These are phyloP conservation scores for Aspergillus kassunensis DNA, from an alignment of 495 filamentous ascomycete species.

Conservation along the genomic window DNA sequence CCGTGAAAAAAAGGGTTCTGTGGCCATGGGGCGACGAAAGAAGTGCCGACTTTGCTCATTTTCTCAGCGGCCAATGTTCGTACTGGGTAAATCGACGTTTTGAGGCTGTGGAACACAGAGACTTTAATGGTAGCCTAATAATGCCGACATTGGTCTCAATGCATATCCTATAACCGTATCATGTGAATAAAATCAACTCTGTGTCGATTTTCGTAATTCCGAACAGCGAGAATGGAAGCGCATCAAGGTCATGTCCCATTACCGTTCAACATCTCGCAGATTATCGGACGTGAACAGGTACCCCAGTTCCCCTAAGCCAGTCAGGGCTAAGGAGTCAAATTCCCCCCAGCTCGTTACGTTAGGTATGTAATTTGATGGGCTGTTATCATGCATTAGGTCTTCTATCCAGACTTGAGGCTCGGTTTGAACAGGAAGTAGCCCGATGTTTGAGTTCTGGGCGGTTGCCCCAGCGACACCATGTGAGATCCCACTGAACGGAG, in stretches of 20 bases:
- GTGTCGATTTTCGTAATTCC: no score
- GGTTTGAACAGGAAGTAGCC: background rate
- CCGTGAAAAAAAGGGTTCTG: no score
- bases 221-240: no score
- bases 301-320: constrained; percentile 16
- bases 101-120: no score
- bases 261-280: background rate
- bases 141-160: no score
- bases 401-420: constrained; percentile 15
- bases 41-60: no score
- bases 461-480: background rate
- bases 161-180: no score
- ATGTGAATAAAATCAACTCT: no score
- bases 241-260: background rate
- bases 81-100: no score
- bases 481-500: background rate
- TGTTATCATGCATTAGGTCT: constrained; percentile 12
- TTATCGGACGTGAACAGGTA: constrained; percentile 8
- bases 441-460: background rate
- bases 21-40: no score
- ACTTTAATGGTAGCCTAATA: no score
- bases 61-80: no score
- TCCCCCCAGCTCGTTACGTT: constrained; percentile 25
- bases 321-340: constrained; percentile 23
- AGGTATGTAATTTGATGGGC: constrained; percentile 12